These are phyloP conservation scores for Phlyctochytrium arcticum DNA, from an alignment of 192 early-diverging fungal species.

Conservation along the genomic window DNA sequence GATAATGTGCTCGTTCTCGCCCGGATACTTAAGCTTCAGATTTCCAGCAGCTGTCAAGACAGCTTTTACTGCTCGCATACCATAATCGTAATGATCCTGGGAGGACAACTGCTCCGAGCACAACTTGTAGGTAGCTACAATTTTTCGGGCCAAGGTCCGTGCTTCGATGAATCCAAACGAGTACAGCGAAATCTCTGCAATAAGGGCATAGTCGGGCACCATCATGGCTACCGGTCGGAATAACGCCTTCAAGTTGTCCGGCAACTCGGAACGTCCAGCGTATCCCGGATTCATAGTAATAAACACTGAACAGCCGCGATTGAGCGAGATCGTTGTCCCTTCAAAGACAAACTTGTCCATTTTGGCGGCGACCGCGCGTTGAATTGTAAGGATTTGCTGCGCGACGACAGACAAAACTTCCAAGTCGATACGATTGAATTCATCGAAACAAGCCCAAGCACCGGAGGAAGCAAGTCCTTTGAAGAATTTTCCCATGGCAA, in stretches of 20 bases:
- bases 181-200: slow-evolving; percentile 61
- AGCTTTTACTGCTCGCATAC: slow-evolving; percentile 61
- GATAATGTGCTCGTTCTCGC: slow-evolving; percentile 57
- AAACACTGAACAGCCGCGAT: slow-evolving; percentile 54
- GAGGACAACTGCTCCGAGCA: slow-evolving; percentile 63
- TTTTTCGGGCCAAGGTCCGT: slow-evolving; percentile 50
- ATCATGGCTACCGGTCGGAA: slow-evolving; percentile 65
- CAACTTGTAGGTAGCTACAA: slow-evolving; percentile 59
- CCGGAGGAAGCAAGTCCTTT: slow-evolving; percentile 57
- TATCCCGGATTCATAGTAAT: slow-evolving; percentile 67
- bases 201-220: slow-evolving; percentile 59
- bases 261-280: slow-evolving; percentile 54
- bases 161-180: slow-evolving; percentile 61
- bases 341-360: slow-evolving; percentile 63
- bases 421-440: slow-evolving; percentile 62
- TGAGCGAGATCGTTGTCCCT: slow-evolving; percentile 57
- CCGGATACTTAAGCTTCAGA: slow-evolving; percentile 53
- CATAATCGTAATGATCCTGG: slow-evolving; percentile 64
- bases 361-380: slow-evolving; percentile 52
- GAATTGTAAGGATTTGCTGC: slow-evolving; percentile 59
- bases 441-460: slow-evolving; percentile 63
- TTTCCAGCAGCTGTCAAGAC: slow-evolving; percentile 60
- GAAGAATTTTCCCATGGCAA: slow-evolving; percentile 66
- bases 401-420: slow-evolving; percentile 62
- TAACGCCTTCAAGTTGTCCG: slow-evolving; percentile 61